A percentile compares a stretch with the other conserved stretches of the same genome.
These are phyloP conservation scores for Kwoniella newhampshirensis DNA, from an alignment of 768 basidiomycete species.

Conservation along the genomic window DNA sequence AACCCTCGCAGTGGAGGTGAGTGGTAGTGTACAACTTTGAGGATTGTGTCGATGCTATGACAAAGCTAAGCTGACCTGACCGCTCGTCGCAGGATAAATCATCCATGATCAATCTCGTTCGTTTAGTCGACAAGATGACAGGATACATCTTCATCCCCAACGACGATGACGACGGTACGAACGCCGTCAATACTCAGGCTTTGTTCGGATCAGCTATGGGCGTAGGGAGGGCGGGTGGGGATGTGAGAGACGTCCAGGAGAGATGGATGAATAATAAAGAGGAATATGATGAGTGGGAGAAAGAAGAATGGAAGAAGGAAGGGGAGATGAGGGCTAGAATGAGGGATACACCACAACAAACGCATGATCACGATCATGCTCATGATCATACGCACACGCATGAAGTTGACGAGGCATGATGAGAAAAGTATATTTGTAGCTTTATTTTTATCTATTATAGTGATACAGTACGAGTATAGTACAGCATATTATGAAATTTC, in stretches of 20 bases:
- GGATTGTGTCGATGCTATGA: background rate
- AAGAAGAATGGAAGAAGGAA: conserved; percentile 69
- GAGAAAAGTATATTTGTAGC: background rate
- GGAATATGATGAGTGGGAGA: conserved; percentile 79
- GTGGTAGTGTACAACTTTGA: conserved; percentile 32
- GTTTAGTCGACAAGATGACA: conserved; percentile 81
- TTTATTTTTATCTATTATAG: too few species aligned
- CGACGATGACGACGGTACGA: conserved; percentile 12
- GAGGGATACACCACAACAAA: too few species aligned
- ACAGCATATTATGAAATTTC: too few species aligned
- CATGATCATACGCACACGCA: background rate
- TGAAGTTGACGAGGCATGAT: background rate
- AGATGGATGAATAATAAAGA: conserved; percentile 86
- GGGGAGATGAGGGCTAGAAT: conserved; percentile 29
- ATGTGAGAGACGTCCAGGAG: conserved; percentile 79
- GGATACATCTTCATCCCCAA: conserved; percentile 83
- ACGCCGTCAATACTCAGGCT: conserved; percentile 63
- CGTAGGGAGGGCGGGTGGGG: conserved; percentile 10
- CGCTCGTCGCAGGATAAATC: conserved; percentile 72
- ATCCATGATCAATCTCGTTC: conserved; percentile 87
- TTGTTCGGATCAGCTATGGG: conserved; percentile 63
- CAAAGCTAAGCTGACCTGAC: background rate
- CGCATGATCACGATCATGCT: background rate
- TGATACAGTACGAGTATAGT: too few species aligned
- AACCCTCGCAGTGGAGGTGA: conserved; percentile 90